These are phyloP conservation scores for Singerocomus inundabilis DNA, from an alignment of 1,284 basidiomycete genomes.

Conservation along the genomic window DNA sequence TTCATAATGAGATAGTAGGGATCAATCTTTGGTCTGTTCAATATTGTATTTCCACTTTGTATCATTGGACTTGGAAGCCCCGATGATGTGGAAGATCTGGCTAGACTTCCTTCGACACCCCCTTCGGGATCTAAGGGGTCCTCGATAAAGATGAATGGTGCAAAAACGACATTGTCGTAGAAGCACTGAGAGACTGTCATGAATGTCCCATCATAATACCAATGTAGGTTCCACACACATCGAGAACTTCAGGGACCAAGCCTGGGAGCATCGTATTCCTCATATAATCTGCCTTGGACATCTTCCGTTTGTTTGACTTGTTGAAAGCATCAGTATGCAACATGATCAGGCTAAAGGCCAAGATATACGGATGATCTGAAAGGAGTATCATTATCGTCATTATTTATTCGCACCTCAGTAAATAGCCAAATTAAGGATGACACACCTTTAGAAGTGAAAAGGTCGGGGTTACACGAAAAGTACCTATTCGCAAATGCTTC, in stretches of 20 bases:
- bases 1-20: slow-evolving; percentile 89
- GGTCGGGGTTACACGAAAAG: slow-evolving; percentile 76
- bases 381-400: slow-evolving; percentile 1
- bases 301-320: slow-evolving; percentile 95
- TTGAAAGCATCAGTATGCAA: slow-evolving; percentile 98
- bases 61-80: slow-evolving; percentile 35
- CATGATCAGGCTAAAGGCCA: slow-evolving; percentile 99
- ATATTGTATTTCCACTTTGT: slow-evolving; percentile 39
- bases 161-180: slow-evolving; percentile 95
- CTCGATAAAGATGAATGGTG: slow-evolving; percentile 95
- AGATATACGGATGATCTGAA: slow-evolving; percentile 90
- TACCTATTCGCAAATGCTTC: slow-evolving; percentile 93
- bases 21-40: slow-evolving; percentile 75
- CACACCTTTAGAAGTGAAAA: slow-evolving; percentile 79
- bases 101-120: slow-evolving; percentile 46
- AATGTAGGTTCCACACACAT: slow-evolving; percentile 49
- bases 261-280: slow-evolving; percentile 91
- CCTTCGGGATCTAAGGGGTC: slow-evolving; percentile 75
- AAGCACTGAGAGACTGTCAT: slow-evolving; percentile 62
- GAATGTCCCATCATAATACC: slow-evolving; percentile 1
- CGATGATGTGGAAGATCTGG: slow-evolving; percentile 43
- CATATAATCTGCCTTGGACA: slow-evolving; percentile 92
- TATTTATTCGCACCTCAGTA: neutral
- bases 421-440: neutral
- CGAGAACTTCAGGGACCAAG: slow-evolving; percentile 79